These are phyloP conservation scores for Lipomyces yamadae DNA, from an alignment of 805 yeast species.

Conservation along the genomic window DNA sequence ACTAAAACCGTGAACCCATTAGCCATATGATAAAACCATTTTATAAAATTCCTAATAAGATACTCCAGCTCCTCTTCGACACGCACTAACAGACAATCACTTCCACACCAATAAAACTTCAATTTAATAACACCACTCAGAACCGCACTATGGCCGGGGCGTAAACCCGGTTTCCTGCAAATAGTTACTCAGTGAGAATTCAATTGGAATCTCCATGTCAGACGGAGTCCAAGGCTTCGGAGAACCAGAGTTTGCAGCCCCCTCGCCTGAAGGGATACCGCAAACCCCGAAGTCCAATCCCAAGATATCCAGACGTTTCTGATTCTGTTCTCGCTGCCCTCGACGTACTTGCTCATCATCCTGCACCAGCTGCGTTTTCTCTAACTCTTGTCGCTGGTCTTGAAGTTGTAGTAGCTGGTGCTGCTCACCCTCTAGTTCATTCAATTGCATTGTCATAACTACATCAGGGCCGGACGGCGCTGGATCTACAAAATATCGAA, in stretches of 20 bases:
- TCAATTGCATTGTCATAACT: background rate
- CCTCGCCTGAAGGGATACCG: background rate
- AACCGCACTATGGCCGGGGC: background rate
- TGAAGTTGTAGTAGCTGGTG: background rate
- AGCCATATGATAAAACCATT: background rate
- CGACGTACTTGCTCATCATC: background rate
- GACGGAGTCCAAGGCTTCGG: background rate
- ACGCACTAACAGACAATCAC: background rate
- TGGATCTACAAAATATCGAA: background rate
- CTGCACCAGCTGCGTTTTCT: background rate
- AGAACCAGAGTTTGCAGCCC: background rate
- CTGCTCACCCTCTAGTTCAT: background rate
- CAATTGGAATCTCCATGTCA: background rate
- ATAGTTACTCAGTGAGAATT: background rate
- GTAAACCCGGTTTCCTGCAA: background rate
- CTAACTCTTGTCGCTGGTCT: background rate
- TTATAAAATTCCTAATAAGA: background rate
- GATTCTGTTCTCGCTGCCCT: background rate
- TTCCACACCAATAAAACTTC: background rate
- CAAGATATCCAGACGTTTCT: background rate
- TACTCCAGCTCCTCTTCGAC: background rate
- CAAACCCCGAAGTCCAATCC: background rate
- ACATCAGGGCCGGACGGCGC: background rate
- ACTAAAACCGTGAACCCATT: background rate
- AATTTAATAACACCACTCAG: background rate